phyloP scores from a whole-genome alignment of 371 early-diverging fungal species.

The Capillidium heterosporum region DNA sequence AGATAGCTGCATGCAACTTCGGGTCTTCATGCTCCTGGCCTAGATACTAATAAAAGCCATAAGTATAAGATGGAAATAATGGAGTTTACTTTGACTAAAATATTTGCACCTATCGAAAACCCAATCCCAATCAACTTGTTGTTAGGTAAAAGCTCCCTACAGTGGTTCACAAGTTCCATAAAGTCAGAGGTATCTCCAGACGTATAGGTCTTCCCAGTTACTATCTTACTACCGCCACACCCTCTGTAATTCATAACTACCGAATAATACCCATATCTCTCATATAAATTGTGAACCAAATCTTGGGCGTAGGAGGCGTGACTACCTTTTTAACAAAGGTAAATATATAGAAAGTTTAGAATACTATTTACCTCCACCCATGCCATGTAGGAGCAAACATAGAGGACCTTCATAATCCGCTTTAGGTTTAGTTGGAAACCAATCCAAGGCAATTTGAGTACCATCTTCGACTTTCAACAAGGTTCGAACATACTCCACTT shows the following conservation, averaged over 20 bases:
- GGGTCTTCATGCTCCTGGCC: conserved; percentile 67
- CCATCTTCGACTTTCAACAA: not conserved
- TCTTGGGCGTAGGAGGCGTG: not conserved
- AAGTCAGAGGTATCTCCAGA: conserved; percentile 74
- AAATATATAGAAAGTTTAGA: not conserved
- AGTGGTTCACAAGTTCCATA: conserved; percentile 30
- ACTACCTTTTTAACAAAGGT: not conserved
- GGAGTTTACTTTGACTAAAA: conserved; percentile 52
- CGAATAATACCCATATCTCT: not conserved
- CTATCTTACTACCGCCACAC: not conserved
- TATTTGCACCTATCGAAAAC: conserved; percentile 78
- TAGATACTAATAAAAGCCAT: conserved; percentile 26
- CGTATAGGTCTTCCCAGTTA: conserved; percentile 29
- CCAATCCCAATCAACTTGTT: conserved; percentile 64
- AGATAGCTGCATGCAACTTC: conserved; percentile 53
- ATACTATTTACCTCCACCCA: not conserved
- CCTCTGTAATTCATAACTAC: not conserved
- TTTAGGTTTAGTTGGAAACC: not conserved
- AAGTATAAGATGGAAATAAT: not conserved
- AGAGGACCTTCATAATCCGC: not conserved
- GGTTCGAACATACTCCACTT: not conserved
- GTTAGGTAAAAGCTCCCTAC: conserved; percentile 27
- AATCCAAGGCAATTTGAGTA: not conserved
- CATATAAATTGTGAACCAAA: not conserved
- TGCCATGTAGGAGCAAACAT: not conserved